Conservation (phyloP, 2,329 filamentous ascomycete species). For the Lanzia echinophila region DNA sequence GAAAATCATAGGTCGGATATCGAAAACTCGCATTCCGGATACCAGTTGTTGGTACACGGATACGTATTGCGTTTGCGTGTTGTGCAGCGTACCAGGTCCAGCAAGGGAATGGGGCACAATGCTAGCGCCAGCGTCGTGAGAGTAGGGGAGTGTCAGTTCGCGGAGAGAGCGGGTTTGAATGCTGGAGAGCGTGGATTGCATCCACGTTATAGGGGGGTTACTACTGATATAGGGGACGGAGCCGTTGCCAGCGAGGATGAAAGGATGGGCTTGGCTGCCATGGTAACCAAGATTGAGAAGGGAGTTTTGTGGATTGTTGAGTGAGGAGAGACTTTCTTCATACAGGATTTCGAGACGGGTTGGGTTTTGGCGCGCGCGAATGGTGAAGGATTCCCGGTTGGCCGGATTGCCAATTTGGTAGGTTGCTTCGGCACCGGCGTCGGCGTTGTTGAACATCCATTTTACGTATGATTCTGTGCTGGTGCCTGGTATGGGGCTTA, state of each 20-base stretch:
- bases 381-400: constrained; percentile 13
- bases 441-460: constrained; percentile 11
- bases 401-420: constrained; percentile 16
- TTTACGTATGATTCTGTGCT: constrained; percentile 16
- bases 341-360: constrained; percentile 15
- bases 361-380: constrained; percentile 15
- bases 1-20: constrained; percentile 19
- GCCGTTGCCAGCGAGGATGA: constrained; percentile 19
- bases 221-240: constrained; percentile 13
- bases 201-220: constrained; percentile 19
- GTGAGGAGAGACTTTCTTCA: constrained; percentile 13
- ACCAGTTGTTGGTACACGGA: constrained; percentile 17
- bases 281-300: constrained; percentile 14
- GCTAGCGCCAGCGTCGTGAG: constrained; percentile 19
- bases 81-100: constrained; percentile 14
- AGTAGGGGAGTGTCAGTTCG: constrained; percentile 18
- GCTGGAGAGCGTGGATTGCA: constrained; percentile 17
- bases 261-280: constrained; percentile 15
- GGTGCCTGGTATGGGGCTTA: neutral
- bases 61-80: constrained; percentile 17
- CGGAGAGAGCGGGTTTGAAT: constrained; percentile 17
- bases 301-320: constrained; percentile 17
- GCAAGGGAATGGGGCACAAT: constrained; percentile 8
- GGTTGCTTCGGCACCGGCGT: constrained; percentile 19
- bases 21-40: constrained; percentile 17